These are phyloP conservation scores for Alternaria hordeiaustralica DNA, from an alignment of 2,329 filamentous ascomycete genomes.

Conservation along the genomic window DNA sequence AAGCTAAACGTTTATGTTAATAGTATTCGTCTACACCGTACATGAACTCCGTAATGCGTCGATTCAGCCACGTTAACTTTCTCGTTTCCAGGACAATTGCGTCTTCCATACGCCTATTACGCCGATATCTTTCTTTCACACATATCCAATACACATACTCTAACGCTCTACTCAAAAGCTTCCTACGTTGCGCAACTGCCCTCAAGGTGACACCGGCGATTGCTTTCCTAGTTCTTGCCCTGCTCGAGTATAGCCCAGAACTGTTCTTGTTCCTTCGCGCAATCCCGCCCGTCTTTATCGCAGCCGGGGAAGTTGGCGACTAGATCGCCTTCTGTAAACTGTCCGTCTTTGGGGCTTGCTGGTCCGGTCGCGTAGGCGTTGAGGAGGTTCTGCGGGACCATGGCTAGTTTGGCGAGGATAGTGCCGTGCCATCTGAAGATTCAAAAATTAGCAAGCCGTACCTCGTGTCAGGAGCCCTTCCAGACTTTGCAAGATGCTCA, in stretches of 20 bases:
- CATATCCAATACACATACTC: neutral
- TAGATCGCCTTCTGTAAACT: constrained; percentile 84
- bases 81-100: neutral
- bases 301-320: constrained; percentile 81
- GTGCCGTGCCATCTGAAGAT: constrained; percentile 88
- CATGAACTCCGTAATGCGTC: neutral
- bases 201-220: neutral
- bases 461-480: too few species aligned
- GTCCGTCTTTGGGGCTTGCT: constrained; percentile 52
- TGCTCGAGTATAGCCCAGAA: constrained; percentile 50
- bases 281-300: constrained; percentile 64
- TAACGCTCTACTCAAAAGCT: neutral
- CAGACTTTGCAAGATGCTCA: neutral
- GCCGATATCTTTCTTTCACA: neutral
- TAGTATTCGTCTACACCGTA: neutral
- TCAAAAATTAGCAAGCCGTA: neutral
- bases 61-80: neutral
- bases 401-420: constrained; percentile 83
- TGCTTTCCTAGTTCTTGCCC: constrained; percentile 8
- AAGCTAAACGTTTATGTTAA: neutral
- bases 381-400: constrained; percentile 84
- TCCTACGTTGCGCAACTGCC: neutral
- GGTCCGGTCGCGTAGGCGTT: constrained; percentile 72
- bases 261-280: constrained; percentile 73
- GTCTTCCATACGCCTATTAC: constrained; percentile 1